A percentile compares a stretch with the other conserved stretches of the same genome.
phyloP scores from a whole-genome alignment of 1,284 basidiomycete genomes.

The Apiotrichum siamense region DNA sequence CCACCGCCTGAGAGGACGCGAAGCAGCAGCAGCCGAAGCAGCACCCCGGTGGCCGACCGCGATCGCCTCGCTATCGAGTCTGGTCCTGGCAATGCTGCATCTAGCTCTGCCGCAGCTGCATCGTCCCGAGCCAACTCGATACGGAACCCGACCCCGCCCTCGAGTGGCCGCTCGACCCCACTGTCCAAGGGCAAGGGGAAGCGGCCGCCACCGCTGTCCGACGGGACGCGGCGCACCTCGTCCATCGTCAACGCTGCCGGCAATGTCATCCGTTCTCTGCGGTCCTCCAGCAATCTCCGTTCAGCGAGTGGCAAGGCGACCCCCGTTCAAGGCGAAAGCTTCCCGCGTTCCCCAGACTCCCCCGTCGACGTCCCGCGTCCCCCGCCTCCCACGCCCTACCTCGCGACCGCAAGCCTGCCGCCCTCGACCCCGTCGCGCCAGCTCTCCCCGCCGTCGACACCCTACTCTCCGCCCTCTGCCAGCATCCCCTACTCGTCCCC shows the following conservation, averaged over 20 bases:
- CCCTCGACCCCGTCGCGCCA: not conserved
- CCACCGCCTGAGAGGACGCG: not conserved
- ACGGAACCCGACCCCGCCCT: conserved; percentile 1
- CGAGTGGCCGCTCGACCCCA: not conserved
- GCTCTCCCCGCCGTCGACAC: conserved; percentile 14
- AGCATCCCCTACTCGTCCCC: not conserved
- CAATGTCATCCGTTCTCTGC: not conserved
- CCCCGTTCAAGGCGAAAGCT: not conserved
- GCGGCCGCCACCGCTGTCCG: conserved; percentile 6
- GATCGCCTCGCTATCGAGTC: conserved; percentile 1
- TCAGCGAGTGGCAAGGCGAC: not conserved
- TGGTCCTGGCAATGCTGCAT: no score
- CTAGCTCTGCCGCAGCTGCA: no score
- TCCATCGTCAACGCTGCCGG: not conserved
- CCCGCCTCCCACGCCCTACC: not conserved
- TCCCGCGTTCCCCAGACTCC: not conserved
- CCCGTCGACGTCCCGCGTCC: not conserved
- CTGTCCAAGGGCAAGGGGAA: conserved; percentile 3
- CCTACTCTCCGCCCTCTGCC: not conserved
- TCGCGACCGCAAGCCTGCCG: not conserved
- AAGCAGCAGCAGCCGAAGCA: conserved; percentile 3
- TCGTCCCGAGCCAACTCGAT: not conserved
- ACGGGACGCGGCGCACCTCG: not conserved
- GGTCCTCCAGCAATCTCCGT: not conserved
- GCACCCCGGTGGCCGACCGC: not conserved